Evolutionary conservation across 164 flowering plant genomes (phyloP).

Genomic region (Dillenia suffruticosa): DNA sequence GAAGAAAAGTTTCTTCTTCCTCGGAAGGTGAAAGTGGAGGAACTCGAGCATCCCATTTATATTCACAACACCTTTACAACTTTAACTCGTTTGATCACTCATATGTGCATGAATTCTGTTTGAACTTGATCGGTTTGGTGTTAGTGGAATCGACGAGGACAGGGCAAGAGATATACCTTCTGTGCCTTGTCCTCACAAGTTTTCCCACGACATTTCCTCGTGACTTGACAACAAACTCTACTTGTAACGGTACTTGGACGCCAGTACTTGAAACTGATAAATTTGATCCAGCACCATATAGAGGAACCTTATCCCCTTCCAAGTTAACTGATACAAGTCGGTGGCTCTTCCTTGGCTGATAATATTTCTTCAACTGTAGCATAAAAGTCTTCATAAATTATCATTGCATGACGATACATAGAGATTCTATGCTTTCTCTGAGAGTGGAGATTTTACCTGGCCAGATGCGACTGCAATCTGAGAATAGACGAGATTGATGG

Average conservation of each 20-base stretch:
- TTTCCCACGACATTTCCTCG: constrained; percentile 86
- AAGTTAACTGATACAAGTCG: constrained; percentile 43
- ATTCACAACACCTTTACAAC: too few relatives aligned
- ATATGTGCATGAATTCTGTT: constrained; percentile 47
- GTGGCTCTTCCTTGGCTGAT: constrained; percentile 81
- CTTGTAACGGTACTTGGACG: constrained; percentile 48
- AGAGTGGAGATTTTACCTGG: constrained; percentile 37
- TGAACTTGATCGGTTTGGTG: constrained; percentile 59
- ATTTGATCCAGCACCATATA: constrained; percentile 86
- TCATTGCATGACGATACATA: too few relatives aligned
- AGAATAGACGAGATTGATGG: constrained; percentile 62
- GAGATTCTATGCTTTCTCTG: too few relatives aligned
- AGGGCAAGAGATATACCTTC: constrained; percentile 40
- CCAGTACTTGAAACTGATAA: constrained; percentile 32
- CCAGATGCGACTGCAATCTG: constrained; percentile 80
- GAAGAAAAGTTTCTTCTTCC: too few relatives aligned
- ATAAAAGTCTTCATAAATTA: not conserved
- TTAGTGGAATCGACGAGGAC: constrained; percentile 38
- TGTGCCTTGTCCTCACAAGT: constrained; percentile 60
- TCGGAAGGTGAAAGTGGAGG: too few relatives aligned
- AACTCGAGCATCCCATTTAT: too few relatives aligned
- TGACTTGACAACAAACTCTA: constrained; percentile 58
- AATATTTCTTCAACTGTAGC: constrained; percentile 82
- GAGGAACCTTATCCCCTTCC: constrained; percentile 71
- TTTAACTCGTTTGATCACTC: constrained; percentile 14